Conservation (phyloP, 202 grass and related monocot species). For the Saccharum hybrid region DNA sequence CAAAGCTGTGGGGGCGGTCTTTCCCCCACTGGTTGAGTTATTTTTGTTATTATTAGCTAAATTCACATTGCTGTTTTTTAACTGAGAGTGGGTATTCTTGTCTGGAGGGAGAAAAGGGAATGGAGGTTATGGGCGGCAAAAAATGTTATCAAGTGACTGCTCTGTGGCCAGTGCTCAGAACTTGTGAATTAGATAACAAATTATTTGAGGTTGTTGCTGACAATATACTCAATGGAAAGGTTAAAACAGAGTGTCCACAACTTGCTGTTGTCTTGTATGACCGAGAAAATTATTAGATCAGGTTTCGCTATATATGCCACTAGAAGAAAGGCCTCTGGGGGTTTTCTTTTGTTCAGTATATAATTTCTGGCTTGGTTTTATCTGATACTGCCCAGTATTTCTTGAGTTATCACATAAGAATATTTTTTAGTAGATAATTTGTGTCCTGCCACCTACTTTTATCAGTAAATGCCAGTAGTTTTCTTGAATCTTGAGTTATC, state of each 20-base stretch:
- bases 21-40: neutral
- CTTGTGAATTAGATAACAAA: slow-evolving; percentile 4
- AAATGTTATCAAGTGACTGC: neutral
- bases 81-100: slow-evolving; percentile 1
- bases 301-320: neutral
- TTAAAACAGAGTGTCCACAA: neutral
- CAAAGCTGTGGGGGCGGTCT: too few relatives aligned
- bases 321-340: neutral
- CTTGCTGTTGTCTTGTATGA: neutral
- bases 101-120: neutral
- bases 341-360: neutral
- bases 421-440: neutral
- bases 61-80: neutral
- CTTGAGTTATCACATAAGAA: neutral
- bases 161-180: neutral
- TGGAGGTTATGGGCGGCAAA: neutral
- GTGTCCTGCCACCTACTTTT: neutral
- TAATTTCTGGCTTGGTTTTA: neutral
- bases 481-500: neutral
- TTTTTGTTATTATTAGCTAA: neutral
- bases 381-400: neutral
- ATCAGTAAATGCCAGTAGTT: neutral
- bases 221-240: slow-evolving; percentile 21
- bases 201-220: neutral
- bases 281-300: neutral